phyloP scores from a whole-genome alignment of 2,329 filamentous ascomycete genomes.

The Colletotrichum trifolii region DNA sequence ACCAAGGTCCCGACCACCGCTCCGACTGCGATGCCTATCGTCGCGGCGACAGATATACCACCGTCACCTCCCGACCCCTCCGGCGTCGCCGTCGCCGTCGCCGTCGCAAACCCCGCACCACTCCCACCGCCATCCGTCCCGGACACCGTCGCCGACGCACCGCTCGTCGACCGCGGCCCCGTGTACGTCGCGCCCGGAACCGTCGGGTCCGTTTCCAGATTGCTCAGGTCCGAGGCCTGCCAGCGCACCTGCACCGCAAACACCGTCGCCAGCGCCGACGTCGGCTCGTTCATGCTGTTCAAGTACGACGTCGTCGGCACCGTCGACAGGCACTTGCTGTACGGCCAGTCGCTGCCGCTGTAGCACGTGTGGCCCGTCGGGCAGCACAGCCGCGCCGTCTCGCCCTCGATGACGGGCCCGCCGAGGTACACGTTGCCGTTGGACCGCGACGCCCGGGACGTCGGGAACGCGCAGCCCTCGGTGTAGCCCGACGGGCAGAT shows the following conservation, averaged over 20 bases:
- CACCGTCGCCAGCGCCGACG: conserved; percentile 28
- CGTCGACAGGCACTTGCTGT: conserved; percentile 37
- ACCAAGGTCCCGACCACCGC: conserved; percentile 22
- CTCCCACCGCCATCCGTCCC: background rate
- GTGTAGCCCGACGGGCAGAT: conserved; percentile 37
- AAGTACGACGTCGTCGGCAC: conserved; percentile 26
- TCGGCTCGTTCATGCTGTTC: conserved; percentile 10
- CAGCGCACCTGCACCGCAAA: conserved; percentile 39
- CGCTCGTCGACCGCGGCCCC: conserved; percentile 3
- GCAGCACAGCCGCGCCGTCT: conserved; percentile 28
- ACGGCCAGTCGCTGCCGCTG: conserved; percentile 11
- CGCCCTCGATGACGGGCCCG: conserved; percentile 22
- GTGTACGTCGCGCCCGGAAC: conserved; percentile 36
- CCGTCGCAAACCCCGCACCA: background rate
- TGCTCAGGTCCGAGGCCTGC: conserved; percentile 37
- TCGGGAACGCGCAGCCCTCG: conserved; percentile 32
- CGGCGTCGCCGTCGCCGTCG: conserved; percentile 16
- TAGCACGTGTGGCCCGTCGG: conserved; percentile 31
- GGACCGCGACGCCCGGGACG: conserved; percentile 5
- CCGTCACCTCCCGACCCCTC: background rate
- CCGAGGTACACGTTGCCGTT: conserved; percentile 10
- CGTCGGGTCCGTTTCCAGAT: conserved; percentile 38
- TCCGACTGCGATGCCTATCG: conserved; percentile 29
- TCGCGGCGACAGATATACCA: conserved; percentile 19
- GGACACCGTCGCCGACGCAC: conserved; percentile 9